Percentiles rank a stretch among this genome's conserved stretches.
Conservation (phyloP, 306 rosid genomes). For the Cercis canadensis region DNA sequence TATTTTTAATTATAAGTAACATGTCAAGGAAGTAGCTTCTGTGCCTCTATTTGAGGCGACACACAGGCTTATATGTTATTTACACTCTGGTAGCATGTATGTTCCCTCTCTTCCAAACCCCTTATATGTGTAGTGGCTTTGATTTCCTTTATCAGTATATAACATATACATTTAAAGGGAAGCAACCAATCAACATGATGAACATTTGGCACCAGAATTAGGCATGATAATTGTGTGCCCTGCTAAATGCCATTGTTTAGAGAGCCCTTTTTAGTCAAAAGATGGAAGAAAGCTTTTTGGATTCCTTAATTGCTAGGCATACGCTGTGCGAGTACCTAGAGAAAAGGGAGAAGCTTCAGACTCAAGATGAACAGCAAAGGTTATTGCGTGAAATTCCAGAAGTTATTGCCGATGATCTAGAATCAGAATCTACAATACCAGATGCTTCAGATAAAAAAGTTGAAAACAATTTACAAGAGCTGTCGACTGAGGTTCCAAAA, state of each 20-base stretch:
- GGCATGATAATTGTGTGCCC: constrained; percentile 8
- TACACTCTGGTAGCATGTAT: no score
- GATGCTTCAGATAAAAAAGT: constrained; percentile 45
- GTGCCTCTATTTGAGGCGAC: no score
- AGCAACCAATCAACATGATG: constrained; percentile 7
- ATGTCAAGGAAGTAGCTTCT: constrained; percentile 9
- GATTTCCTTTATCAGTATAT: constrained; percentile 3
- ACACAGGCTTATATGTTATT: constrained; percentile 1
- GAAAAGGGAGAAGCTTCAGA: constrained; percentile 70
- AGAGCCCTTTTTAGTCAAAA: constrained; percentile 14
- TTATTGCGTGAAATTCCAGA: constrained; percentile 68
- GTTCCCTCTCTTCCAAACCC: no score
- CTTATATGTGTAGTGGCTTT: constrained; percentile 12
- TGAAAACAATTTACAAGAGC: constrained; percentile 42
- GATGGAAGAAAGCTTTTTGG: constrained; percentile 6
- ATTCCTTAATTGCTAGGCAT: constrained; percentile 63
- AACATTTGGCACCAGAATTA: constrained; percentile 12
- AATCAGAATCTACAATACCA: constrained; percentile 41
- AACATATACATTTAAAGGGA: constrained; percentile 6
- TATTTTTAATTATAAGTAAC: background rate
- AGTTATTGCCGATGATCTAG: constrained; percentile 68
- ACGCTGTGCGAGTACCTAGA: constrained; percentile 73
- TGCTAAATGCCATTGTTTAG: constrained; percentile 17
- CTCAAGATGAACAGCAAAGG: constrained; percentile 65
- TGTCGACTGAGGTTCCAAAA: constrained; percentile 52